Percentiles rank a stretch among this genome's conserved stretches.
Evolutionary conservation across 2,329 filamentous ascomycete genomes (phyloP).

Genomic region (Phyllosticta paracitricarpa): DNA sequence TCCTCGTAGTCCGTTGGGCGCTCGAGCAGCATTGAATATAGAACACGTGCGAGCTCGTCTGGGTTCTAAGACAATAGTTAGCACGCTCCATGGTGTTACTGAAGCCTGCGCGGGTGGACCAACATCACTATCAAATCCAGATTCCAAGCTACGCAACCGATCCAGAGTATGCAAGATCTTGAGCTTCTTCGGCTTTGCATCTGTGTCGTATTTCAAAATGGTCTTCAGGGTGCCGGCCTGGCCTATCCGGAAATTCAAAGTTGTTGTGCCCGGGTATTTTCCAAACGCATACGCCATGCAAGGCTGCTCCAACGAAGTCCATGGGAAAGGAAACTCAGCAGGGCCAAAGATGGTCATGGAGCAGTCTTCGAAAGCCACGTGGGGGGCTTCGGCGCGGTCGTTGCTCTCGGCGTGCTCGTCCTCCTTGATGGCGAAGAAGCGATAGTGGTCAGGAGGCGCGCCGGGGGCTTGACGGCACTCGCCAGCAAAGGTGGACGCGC

Average conservation of each 20-base stretch:
- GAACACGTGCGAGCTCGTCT: constrained; percentile 40
- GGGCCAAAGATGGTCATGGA: constrained; percentile 28
- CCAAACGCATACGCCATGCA: constrained; percentile 61
- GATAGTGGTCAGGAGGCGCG: constrained; percentile 26
- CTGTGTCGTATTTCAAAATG: constrained; percentile 48
- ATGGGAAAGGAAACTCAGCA: constrained; percentile 39
- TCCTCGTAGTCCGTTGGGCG: constrained; percentile 51
- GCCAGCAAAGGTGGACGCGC: constrained; percentile 31
- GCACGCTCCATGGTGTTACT: neutral
- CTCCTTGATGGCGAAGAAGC: constrained; percentile 32
- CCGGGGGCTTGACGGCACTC: constrained; percentile 28
- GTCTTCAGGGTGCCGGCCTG: constrained; percentile 48
- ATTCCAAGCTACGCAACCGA: constrained; percentile 32
- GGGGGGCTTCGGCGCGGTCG: constrained; percentile 27
- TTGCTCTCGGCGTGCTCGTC: constrained; percentile 27
- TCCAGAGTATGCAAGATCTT: constrained; percentile 41
- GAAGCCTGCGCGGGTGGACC: constrained; percentile 16
- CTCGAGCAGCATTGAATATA: constrained; percentile 59
- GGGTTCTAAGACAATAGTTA: constrained; percentile 29
- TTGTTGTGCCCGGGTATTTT: constrained; percentile 57
- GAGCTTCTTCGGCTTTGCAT: constrained; percentile 50
- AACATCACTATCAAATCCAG: constrained; percentile 32
- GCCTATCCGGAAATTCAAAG: constrained; percentile 59
- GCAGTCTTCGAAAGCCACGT: constrained; percentile 27
- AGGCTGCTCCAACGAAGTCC: constrained; percentile 66